Evolutionary conservation across 2,329 filamentous ascomycete species (phyloP).

Genomic region (Hortaea sp.): DNA sequence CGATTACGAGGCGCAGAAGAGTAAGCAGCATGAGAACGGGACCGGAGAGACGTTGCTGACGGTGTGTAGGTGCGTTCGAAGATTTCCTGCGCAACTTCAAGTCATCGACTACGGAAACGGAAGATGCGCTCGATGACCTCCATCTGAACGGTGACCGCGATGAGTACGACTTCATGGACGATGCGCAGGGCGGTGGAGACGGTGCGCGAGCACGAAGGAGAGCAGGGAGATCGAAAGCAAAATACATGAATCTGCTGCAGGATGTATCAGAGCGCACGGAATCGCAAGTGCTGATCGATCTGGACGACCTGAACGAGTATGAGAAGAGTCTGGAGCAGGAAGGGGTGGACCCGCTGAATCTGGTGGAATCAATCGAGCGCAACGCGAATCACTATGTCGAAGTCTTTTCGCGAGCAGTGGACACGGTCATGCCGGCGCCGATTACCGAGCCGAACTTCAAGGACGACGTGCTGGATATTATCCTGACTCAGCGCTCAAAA

Average conservation of each 20-base stretch:
- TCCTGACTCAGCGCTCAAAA: conserved; percentile 83
- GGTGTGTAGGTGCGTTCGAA: conserved; percentile 61
- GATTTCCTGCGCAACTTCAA: conserved; percentile 86
- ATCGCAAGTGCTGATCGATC: conserved; percentile 71
- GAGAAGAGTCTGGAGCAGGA: conserved; percentile 58
- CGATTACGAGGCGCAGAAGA: conserved; percentile 78
- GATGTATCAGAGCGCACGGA: conserved; percentile 71
- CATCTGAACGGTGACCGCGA: conserved; percentile 85
- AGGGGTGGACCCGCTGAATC: conserved; percentile 43
- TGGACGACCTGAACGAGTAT: conserved; percentile 81
- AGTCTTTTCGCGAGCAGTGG: conserved; percentile 76
- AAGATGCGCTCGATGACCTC: conserved; percentile 73
- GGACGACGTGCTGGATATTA: conserved; percentile 91
- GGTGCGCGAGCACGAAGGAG: conserved; percentile 25
- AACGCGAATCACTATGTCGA: conserved; percentile 97
- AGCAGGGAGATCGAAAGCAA: conserved; percentile 51
- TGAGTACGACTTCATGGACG: conserved; percentile 88
- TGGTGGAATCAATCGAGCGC: conserved; percentile 75
- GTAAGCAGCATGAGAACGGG: conserved; percentile 39
- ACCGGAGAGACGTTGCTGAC: conserved; percentile 20
- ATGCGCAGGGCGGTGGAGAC: conserved; percentile 43
- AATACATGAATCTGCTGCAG: conserved; percentile 83
- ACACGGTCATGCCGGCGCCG: conserved; percentile 72
- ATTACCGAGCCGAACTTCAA: conserved; percentile 82
- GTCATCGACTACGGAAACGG: conserved; percentile 59